Percentiles rank a stretch among this genome's conserved stretches.
Conservation (phyloP, 805 yeast species). For the Cyberlindnera galapagoensis region DNA sequence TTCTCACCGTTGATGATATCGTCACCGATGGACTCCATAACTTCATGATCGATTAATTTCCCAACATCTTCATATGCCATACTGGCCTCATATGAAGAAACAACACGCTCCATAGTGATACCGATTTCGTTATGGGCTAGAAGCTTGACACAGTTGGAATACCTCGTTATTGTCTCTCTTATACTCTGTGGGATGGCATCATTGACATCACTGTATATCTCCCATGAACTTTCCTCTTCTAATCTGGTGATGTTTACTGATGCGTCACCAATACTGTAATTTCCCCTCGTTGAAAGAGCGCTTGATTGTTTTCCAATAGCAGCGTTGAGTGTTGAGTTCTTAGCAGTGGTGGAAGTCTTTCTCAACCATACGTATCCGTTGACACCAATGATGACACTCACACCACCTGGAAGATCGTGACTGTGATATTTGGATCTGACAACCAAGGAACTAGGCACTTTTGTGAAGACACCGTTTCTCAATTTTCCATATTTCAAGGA, state of each 20-base stretch:
- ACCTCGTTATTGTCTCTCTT: conserved; percentile 74
- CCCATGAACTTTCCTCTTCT: conserved; percentile 92
- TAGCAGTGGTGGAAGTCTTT: conserved; percentile 42
- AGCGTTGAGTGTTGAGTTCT: conserved; percentile 12
- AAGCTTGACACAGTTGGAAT: conserved; percentile 77
- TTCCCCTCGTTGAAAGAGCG: conserved; percentile 22
- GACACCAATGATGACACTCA: conserved; percentile 84
- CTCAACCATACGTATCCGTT: conserved; percentile 93
- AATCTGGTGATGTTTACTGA: conserved; percentile 72
- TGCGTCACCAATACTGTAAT: conserved; percentile 50
- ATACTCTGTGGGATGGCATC: conserved; percentile 57
- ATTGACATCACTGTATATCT: conserved; percentile 86
- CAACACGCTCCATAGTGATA: conserved; percentile 73
- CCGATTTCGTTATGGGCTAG: conserved; percentile 82
- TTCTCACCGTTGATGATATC: conserved; percentile 67
- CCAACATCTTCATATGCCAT: conserved; percentile 68
- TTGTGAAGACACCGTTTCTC: conserved; percentile 79
- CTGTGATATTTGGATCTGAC: conserved; percentile 84
- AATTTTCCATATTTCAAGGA: conserved; percentile 93
- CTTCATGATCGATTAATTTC: conserved; percentile 63
- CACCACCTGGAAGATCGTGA: conserved; percentile 88
- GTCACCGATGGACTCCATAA: conserved; percentile 65
- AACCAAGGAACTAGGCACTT: conserved; percentile 77
- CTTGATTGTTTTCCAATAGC: conserved; percentile 30
- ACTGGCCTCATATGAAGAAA: conserved; percentile 85